Evolutionary conservation across 805 yeast genomes (phyloP).

Genomic region (Priceomyces fermenticarens): DNA sequence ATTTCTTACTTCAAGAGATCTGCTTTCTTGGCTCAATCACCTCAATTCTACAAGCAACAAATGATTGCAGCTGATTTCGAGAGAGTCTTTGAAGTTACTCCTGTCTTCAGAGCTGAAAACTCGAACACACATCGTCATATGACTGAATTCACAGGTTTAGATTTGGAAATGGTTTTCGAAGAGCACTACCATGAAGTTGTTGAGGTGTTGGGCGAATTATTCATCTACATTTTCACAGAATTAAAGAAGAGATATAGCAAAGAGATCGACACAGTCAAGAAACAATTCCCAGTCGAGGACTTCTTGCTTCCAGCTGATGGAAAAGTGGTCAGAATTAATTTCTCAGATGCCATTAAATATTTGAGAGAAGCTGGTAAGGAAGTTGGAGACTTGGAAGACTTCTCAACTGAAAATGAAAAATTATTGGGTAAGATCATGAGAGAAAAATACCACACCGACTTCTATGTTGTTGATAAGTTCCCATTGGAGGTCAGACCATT

Average conservation of each 20-base stretch:
- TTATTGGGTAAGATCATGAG: conserved; percentile 86
- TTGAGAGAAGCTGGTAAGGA: conserved; percentile 84
- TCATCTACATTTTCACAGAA: conserved; percentile 83
- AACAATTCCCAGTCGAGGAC: conserved; percentile 96
- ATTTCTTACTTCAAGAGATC: conserved; percentile 88
- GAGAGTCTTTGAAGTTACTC: conserved; percentile 92
- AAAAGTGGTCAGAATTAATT: conserved; percentile 85
- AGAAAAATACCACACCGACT: conserved; percentile 95
- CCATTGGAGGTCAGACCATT: conserved; percentile 96
- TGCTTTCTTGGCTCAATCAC: conserved; percentile 96
- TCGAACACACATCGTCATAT: conserved; percentile 98
- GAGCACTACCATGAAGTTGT: conserved; percentile 95
- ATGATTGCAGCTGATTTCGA: conserved; percentile 97
- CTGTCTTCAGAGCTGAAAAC: conserved; percentile 98
- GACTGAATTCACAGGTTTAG: conserved; percentile 98
- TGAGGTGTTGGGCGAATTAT: conserved; percentile 63
- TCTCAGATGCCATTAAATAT: conserved; percentile 86
- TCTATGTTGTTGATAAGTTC: conserved; percentile 96
- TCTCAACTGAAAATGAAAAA: conserved; percentile 92
- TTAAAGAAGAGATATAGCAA: conserved; percentile 73
- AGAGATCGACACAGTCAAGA: conserved; percentile 87
- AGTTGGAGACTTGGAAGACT: conserved; percentile 84
- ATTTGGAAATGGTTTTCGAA: conserved; percentile 96
- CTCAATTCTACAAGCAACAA: conserved; percentile 97
- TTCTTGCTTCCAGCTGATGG: conserved; percentile 92